A percentile compares a stretch with the other conserved stretches of the same genome.
These are phyloP conservation scores for Parathielavia hyrcaniae DNA, from an alignment of 495 filamentous ascomycete genomes.

Conservation along the genomic window DNA sequence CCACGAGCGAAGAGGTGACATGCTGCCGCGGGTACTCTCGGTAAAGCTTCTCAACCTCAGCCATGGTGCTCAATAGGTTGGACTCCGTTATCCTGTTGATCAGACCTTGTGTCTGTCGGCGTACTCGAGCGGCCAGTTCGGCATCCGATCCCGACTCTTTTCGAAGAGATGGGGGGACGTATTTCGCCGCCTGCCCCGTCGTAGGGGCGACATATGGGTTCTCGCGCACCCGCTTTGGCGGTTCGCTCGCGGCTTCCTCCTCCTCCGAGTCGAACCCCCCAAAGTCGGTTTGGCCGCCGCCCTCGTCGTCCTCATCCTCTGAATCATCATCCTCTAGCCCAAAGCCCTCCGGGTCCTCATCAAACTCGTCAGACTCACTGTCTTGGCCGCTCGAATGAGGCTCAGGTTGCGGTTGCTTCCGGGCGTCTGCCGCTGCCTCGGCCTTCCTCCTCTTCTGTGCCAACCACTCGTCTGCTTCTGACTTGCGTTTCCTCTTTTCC, in stretches of 20 bases:
- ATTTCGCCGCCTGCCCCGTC: constrained; percentile 49
- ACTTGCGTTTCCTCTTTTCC: constrained; percentile 61
- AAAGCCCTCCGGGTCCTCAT: constrained; percentile 18
- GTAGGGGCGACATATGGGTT: constrained; percentile 50
- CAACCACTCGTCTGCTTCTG: constrained; percentile 50
- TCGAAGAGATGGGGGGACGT: constrained; percentile 82
- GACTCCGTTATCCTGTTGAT: constrained; percentile 90
- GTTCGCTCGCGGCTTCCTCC: constrained; percentile 10
- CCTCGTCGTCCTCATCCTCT: constrained; percentile 8
- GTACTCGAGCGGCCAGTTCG: constrained; percentile 63
- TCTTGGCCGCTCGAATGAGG: constrained; percentile 31
- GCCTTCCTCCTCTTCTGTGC: constrained; percentile 45
- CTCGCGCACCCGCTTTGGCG: constrained; percentile 38
- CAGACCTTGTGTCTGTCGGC: constrained; percentile 75
- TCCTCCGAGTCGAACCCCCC: constrained; percentile 32
- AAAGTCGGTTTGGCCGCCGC: constrained; percentile 23
- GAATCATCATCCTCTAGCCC: constrained; percentile 11
- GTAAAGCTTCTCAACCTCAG: constrained; percentile 77
- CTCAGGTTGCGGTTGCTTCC: constrained; percentile 20
- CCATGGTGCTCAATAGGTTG: constrained; percentile 72
- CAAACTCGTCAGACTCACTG: constrained; percentile 2
- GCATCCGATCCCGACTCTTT: constrained; percentile 53
- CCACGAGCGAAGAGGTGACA: constrained; percentile 71
- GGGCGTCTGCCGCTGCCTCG: constrained; percentile 22
- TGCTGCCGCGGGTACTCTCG: constrained; percentile 70